Conservation (phyloP, 2,329 filamentous ascomycete genomes). For the Colletotrichum lindemuthianum region DNA sequence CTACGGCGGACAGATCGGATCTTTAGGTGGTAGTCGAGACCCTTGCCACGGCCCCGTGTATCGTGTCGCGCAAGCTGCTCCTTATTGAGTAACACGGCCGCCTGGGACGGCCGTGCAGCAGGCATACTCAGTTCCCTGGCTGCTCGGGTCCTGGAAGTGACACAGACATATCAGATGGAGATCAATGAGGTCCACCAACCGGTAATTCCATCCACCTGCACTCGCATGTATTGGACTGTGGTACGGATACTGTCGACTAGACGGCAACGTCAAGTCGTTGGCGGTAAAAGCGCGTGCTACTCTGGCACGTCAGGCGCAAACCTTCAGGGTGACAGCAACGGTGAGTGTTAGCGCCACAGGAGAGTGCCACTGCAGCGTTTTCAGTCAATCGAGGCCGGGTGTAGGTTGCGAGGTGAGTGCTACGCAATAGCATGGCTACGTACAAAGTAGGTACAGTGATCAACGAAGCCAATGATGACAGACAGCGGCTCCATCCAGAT, state of each 20-base stretch:
- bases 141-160: conserved; percentile 22
- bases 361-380: background rate
- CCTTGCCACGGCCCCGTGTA: conserved; percentile 34
- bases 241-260: conserved; percentile 17
- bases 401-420: no score
- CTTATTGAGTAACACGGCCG: conserved; percentile 35
- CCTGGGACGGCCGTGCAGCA: conserved; percentile 24
- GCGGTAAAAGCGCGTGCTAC: conserved; percentile 9
- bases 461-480: background rate
- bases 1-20: conserved; percentile 27
- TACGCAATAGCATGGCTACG: no score
- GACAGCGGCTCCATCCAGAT: conserved; percentile 1
- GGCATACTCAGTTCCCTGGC: conserved; percentile 17
- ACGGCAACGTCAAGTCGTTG: conserved; percentile 31
- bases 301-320: conserved; percentile 31
- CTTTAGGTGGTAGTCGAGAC: conserved; percentile 20
- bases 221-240: conserved; percentile 4
- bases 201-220: conserved; percentile 22
- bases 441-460: no score
- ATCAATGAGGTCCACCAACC: conserved; percentile 25
- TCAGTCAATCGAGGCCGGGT: background rate
- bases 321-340: conserved; percentile 30
- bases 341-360: conserved; percentile 19
- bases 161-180: conserved; percentile 33
- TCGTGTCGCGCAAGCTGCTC: conserved; percentile 35